Evolutionary conservation across 306 rosid species (phyloP), one percentile per base, ranked within the genome.

Genomic region (Trichosanthes cucumerina): DNA sequence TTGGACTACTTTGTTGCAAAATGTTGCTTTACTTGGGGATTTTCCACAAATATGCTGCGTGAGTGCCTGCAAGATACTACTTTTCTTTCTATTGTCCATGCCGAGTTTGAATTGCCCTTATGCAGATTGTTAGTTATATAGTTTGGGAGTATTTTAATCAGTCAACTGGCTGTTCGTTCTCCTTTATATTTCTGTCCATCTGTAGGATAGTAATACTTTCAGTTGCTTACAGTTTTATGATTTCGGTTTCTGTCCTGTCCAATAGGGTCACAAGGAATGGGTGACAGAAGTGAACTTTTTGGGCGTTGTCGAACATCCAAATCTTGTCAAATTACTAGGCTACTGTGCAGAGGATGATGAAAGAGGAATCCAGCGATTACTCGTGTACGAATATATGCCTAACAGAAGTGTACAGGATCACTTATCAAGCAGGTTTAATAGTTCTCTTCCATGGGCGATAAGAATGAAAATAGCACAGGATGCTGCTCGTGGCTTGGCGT

Each of bases 241-340:
- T 69, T 76, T 41, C 24, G 19, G 21, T 79, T 47, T 8, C 4
- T 46, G 26, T 49, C 26, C 39, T 58, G 15, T 76, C 59, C 49
- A 76, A 78, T 81, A 88, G 92, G 92, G 92, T 36, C 92, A 88
- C 77, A 88, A 86, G 83, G 92, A 88, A 81, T 88, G 92, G 92
- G 90, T 88, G 80, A 88, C 90, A 34, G 92, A 88, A 84, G 90
- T 86, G n/a, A 84, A 88, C 68, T 87, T 88, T 69, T 75, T 88
- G 78, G 92, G 88, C 47, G 83, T 88, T 21, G 90, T 86, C 18
- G 90, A 79, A 54, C 92, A 88, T 79, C 83, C 71, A 33, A 86
- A 88, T 80, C 90, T 88, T 39, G 91, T 88, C 79, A 86, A 83
- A 56, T 63, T 88, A 79, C 21, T 86, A 57, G 92, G 90, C 36